Conservation (phyloP, 2,329 filamentous ascomycete species). For the Talaromyces albobiverticillius region DNA sequence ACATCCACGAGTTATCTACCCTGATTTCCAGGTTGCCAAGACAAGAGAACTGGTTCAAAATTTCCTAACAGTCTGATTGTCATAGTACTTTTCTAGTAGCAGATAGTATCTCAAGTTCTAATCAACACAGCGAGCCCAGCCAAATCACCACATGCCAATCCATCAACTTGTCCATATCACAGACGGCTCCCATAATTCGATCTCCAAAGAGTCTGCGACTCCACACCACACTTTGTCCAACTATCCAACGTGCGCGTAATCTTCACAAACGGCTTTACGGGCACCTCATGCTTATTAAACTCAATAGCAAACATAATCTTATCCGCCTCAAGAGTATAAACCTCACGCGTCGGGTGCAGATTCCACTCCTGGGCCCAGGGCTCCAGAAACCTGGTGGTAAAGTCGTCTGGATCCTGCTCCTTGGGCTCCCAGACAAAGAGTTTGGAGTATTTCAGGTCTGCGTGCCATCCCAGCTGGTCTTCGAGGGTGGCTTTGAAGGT, state of each 20-base stretch:
- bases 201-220: not conserved
- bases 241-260: not conserved
- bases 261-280: not conserved
- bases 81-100: too few relatives aligned
- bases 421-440: not conserved
- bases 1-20: too few relatives aligned
- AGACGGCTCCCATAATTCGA: not conserved
- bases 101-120: too few relatives aligned
- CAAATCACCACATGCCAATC: too few relatives aligned
- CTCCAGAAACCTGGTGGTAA: not conserved
- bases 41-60: too few relatives aligned
- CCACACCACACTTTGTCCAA: not conserved
- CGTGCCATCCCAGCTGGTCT: not conserved
- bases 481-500: not conserved
- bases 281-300: not conserved
- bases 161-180: too few relatives aligned
- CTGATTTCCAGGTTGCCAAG: too few relatives aligned
- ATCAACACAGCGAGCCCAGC: too few relatives aligned
- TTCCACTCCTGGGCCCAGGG: not conserved
- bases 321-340: not conserved
- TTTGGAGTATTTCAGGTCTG: not conserved
- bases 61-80: too few relatives aligned
- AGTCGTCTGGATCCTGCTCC: not conserved
- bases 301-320: not conserved
- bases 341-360: not conserved